phyloP scores from a whole-genome alignment of 768 basidiomycete species.

The Tulasnella sp. region DNA sequence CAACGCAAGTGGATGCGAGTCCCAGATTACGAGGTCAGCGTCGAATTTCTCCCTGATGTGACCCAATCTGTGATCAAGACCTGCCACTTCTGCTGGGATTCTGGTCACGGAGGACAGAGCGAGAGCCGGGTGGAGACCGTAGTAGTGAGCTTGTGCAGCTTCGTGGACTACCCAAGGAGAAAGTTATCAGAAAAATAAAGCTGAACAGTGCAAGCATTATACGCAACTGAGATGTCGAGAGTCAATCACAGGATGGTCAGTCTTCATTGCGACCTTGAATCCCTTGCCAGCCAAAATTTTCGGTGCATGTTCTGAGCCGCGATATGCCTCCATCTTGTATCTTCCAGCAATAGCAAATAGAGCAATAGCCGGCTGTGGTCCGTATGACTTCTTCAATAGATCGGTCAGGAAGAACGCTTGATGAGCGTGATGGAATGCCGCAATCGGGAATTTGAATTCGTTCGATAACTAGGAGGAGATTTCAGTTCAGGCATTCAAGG shows the following conservation, averaged over 20 bases:
- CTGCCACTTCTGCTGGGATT: slow-evolving; percentile 26
- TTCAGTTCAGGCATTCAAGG: slow-evolving; percentile 11
- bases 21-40: slow-evolving; percentile 27
- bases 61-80: slow-evolving; percentile 29
- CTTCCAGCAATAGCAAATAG: slow-evolving; percentile 25
- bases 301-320: slow-evolving; percentile 28
- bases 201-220: too few relatives aligned
- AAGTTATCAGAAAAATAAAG: slow-evolving; percentile 10
- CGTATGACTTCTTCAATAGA: slow-evolving; percentile 27
- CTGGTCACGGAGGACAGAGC: slow-evolving; percentile 24
- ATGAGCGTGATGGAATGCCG: slow-evolving; percentile 27
- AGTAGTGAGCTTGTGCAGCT: slow-evolving; percentile 23
- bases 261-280: slow-evolving; percentile 11
- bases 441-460: slow-evolving; percentile 26
- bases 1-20: slow-evolving; percentile 28
- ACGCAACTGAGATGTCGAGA: neutral
- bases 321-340: slow-evolving; percentile 30
- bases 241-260: neutral
- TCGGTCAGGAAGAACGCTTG: slow-evolving; percentile 30
- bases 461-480: slow-evolving; percentile 21
- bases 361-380: slow-evolving; percentile 27
- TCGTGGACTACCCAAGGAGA: slow-evolving; percentile 25
- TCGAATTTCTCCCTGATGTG: slow-evolving; percentile 27
- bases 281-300: slow-evolving; percentile 26
- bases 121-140: neutral